Percentiles rank a stretch among this genome's conserved stretches.
Conservation (phyloP, 768 basidiomycete species). For the Leccinum longicurvipes region DNA sequence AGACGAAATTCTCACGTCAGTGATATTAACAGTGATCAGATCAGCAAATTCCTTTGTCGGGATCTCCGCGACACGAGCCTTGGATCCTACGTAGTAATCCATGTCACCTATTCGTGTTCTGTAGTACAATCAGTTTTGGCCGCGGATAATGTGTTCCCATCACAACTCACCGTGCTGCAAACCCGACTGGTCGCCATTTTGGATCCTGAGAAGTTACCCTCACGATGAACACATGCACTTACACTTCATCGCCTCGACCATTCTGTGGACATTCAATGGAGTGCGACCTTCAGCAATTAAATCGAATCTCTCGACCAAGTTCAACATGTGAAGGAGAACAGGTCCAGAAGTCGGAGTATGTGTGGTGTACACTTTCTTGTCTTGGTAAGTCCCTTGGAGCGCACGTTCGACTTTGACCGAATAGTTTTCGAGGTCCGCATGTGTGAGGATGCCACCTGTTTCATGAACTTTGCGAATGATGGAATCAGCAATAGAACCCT, state of each 20-base stretch:
- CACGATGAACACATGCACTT: conserved; percentile 28
- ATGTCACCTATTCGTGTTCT: conserved; percentile 87
- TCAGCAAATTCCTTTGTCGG: conserved; percentile 66
- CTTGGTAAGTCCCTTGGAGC: conserved; percentile 72
- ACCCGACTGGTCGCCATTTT: conserved; percentile 45
- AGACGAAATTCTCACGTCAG: conserved; percentile 60
- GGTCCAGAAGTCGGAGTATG: conserved; percentile 86
- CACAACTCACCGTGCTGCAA: conserved; percentile 52
- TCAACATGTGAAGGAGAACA: conserved; percentile 91
- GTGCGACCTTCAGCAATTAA: conserved; percentile 48
- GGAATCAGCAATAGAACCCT: conserved; percentile 82
- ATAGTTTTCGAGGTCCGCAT: conserved; percentile 72
- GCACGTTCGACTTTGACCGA: conserved; percentile 66
- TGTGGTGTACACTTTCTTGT: conserved; percentile 78
- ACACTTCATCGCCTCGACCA: conserved; percentile 87
- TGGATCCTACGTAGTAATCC: conserved; percentile 51
- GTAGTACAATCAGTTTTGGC: conserved; percentile 14
- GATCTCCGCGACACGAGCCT: conserved; percentile 57
- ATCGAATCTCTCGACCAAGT: conserved; percentile 76
- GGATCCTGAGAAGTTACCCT: conserved; percentile 5
- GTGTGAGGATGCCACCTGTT: conserved; percentile 78
- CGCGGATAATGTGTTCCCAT: conserved; percentile 7
- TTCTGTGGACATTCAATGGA: conserved; percentile 69
- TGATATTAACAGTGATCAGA: conserved; percentile 62
- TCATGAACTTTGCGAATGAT: conserved; percentile 65